These are phyloP conservation scores for Psidium guajava DNA, from an alignment of 345 rosid species.

Conservation along the genomic window DNA sequence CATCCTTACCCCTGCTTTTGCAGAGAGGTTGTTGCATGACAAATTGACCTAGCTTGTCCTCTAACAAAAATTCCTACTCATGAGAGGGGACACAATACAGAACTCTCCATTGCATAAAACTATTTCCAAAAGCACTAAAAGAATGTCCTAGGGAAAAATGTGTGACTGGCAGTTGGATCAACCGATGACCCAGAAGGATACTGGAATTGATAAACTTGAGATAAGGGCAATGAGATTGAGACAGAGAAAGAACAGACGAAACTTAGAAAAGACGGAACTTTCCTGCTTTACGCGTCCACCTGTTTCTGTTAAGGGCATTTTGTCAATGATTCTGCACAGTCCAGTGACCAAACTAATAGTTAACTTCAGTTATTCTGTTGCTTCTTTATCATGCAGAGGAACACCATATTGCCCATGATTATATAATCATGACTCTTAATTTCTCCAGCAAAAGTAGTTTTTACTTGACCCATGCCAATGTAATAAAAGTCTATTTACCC, in stretches of 20 bases:
- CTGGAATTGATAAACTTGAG: not conserved
- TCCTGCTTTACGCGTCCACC: not conserved
- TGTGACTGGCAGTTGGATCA: not conserved
- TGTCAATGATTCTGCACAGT: not conserved
- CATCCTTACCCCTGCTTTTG: not conserved
- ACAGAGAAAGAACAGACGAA: not conserved
- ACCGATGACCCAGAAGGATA: not conserved
- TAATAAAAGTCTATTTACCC: not conserved
- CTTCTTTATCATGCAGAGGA: not conserved
- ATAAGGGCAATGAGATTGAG: not conserved
- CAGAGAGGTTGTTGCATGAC: not conserved
- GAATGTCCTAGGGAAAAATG: not conserved
- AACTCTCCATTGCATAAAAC: not conserved
- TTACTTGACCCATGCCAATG: not conserved
- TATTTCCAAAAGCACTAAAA: not conserved
- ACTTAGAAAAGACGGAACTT: not conserved
- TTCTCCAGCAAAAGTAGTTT: not conserved
- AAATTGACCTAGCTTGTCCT: not conserved
- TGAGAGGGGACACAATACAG: not conserved
- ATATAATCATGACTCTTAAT: not conserved
- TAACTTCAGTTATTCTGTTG: not conserved
- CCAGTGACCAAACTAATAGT: not conserved
- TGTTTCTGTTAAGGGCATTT: not conserved
- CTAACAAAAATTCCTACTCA: not conserved
- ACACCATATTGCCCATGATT: not conserved